A percentile compares a stretch with the other conserved stretches of the same genome.
Evolutionary conservation across 1,284 basidiomycete genomes (phyloP).

Genomic region (Ganoderma meredithae): DNA sequence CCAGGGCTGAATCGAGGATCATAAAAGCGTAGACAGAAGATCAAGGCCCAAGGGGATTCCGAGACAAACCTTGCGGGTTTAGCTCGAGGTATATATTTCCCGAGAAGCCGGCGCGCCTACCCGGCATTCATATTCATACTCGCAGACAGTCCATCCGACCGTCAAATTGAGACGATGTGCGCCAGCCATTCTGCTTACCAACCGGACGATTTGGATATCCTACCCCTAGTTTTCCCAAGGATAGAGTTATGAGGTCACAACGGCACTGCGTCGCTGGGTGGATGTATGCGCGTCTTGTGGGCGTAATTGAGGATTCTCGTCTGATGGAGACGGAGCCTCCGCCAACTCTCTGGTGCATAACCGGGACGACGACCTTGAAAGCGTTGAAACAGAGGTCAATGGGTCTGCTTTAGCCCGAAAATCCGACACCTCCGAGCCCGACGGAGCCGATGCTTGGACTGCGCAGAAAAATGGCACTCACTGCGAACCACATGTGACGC

Average conservation of each 20-base stretch:
- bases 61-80: background rate
- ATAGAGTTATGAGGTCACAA: background rate
- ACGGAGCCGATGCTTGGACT: background rate
- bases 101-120: background rate
- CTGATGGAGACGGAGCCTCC: background rate
- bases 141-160: background rate
- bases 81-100: conserved; percentile 2
- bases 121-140: background rate
- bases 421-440: background rate
- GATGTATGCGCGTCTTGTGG: background rate
- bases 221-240: background rate
- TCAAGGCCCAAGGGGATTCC: background rate
- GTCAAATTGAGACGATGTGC: background rate
- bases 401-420: background rate
- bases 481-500: background rate
- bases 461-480: background rate
- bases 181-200: background rate
- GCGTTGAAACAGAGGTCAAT: background rate
- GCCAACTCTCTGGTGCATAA: background rate
- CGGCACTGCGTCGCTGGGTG: background rate
- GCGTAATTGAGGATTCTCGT: background rate
- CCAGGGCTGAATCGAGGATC: background rate
- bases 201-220: background rate
- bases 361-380: background rate
- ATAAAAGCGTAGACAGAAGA: background rate